Evolutionary conservation across 768 basidiomycete species (phyloP).

Genomic region (Leccinum obscurum): DNA sequence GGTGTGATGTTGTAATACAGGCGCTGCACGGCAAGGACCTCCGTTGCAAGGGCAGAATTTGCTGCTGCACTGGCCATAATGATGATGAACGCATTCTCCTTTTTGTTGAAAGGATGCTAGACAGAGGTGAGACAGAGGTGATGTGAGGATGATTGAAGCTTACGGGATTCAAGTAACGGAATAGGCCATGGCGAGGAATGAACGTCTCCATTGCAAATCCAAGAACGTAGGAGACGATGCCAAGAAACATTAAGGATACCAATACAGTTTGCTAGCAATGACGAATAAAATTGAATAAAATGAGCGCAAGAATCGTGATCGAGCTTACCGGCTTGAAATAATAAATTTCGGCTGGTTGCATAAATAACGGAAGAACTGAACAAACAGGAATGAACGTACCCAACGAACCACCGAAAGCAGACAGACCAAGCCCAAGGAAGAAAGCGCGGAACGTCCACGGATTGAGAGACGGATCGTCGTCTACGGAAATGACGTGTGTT

Average conservation of each 20-base stretch:
- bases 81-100: conserved; percentile 58
- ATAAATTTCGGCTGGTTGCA: conserved; percentile 50
- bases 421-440: background rate
- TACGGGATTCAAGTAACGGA: conserved; percentile 55
- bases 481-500: conserved; percentile 38
- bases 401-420: background rate
- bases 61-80: conserved; percentile 59
- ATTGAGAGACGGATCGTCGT: conserved; percentile 5
- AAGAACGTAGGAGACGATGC: conserved; percentile 50
- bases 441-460: background rate
- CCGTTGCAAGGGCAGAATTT: conserved; percentile 52
- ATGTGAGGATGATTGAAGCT: background rate
- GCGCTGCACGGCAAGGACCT: conserved; percentile 54
- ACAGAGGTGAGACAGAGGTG: conserved; percentile 2
- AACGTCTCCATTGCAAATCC: conserved; percentile 46
- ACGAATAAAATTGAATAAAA: background rate
- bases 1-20: conserved; percentile 55
- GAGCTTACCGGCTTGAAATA: conserved; percentile 55
- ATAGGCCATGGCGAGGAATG: conserved; percentile 45
- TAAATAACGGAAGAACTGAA: conserved; percentile 1
- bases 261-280: conserved; percentile 47
- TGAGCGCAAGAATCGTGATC: background rate
- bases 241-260: conserved; percentile 55
- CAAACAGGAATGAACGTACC: background rate
- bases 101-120: conserved; percentile 59